Evolutionary conservation across 768 basidiomycete genomes (phyloP).

Genomic region (Filobasidium floriforme): DNA sequence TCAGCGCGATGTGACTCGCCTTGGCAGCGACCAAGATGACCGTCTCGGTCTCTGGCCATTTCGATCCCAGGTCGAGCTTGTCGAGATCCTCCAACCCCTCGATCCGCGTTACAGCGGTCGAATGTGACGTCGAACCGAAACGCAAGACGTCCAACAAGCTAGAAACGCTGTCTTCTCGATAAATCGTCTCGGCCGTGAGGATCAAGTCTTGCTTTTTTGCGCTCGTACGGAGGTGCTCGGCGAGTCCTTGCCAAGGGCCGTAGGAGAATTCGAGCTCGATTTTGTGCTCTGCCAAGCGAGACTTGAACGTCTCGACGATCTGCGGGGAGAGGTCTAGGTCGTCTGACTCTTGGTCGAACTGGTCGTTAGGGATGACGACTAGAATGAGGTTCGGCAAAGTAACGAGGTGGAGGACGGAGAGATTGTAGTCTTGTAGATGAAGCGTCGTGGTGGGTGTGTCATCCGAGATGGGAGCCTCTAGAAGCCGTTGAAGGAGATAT

Average conservation of each 20-base stretch:
- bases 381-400: constrained; percentile 46
- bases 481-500: constrained; percentile 58
- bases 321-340: constrained; percentile 55
- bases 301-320: constrained; percentile 59
- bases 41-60: constrained; percentile 18
- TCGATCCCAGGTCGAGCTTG: constrained; percentile 23
- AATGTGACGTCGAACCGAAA: constrained; percentile 4
- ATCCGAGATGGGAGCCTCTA: constrained; percentile 29
- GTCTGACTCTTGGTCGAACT: constrained; percentile 33
- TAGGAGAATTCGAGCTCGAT: constrained; percentile 67
- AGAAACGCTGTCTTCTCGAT: constrained; percentile 59
- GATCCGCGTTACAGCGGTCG: neutral
- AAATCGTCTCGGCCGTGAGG: constrained; percentile 89
- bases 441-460: constrained; percentile 48
- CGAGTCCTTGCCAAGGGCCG: constrained; percentile 62
- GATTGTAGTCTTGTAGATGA: constrained; percentile 88
- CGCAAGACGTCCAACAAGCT: constrained; percentile 48
- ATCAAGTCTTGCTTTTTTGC: constrained; percentile 57
- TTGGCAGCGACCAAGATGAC: constrained; percentile 72
- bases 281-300: constrained; percentile 53
- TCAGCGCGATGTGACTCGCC: constrained; percentile 29
- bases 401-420: constrained; percentile 64
- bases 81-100: constrained; percentile 17
- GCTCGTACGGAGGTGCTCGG: constrained; percentile 8
- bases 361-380: constrained; percentile 29